Evolutionary conservation across 1,139 yeast genomes (phyloP).

Genomic region (Dujonia santamariae): DNA sequence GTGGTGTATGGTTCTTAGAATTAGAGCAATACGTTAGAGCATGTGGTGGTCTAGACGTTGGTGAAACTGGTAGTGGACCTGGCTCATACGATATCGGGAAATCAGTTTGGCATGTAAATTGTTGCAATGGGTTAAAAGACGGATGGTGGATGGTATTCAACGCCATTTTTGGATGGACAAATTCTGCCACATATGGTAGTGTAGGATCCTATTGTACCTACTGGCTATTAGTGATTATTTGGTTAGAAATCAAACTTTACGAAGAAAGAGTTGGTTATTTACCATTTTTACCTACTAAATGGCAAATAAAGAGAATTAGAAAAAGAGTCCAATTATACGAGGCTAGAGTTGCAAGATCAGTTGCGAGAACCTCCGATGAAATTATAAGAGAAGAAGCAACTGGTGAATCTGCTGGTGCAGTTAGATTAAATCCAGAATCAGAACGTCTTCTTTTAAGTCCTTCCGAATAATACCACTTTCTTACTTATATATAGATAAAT

Average conservation of each 20-base stretch:
- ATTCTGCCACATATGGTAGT: constrained; percentile 91
- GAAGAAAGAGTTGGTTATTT: constrained; percentile 65
- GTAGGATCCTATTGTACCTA: constrained; percentile 72
- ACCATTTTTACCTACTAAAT: constrained; percentile 56
- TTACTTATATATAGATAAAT: too few species aligned
- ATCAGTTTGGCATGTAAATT: constrained; percentile 93
- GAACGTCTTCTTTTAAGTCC: too few species aligned
- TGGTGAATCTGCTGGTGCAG: too few species aligned
- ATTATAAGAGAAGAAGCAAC: too few species aligned
- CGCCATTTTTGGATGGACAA: constrained; percentile 94
- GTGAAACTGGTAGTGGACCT: constrained; percentile 90
- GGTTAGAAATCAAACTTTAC: constrained; percentile 48
- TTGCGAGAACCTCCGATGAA: too few species aligned
- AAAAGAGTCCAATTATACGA: constrained; percentile 41
- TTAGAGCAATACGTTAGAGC: constrained; percentile 59
- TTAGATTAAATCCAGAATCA: too few species aligned
- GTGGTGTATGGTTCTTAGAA: constrained; percentile 90
- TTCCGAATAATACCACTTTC: too few species aligned
- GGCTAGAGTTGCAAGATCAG: constrained; percentile 7
- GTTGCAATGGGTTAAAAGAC: constrained; percentile 88
- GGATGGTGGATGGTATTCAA: constrained; percentile 94
- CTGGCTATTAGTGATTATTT: constrained; percentile 64
- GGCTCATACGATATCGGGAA: constrained; percentile 84
- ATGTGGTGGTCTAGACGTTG: constrained; percentile 81
- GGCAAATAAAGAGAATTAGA: constrained; percentile 56